These are phyloP conservation scores for Ceratocystis smalleyi DNA, from an alignment of 2,329 filamentous ascomycete species.

Conservation along the genomic window DNA sequence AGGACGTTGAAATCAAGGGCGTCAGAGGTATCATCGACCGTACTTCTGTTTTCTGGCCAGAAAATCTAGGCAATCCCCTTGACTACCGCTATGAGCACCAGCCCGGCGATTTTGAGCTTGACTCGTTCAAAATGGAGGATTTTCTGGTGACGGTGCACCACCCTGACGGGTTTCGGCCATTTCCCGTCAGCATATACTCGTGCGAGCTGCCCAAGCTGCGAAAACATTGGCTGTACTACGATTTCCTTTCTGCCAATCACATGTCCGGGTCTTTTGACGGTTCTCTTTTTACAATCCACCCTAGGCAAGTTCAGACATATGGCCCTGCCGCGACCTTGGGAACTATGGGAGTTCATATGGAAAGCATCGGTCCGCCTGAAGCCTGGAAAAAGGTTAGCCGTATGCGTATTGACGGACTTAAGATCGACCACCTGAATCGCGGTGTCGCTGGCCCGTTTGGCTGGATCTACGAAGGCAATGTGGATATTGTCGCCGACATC, in stretches of 20 bases:
- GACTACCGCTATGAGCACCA: constrained; percentile 77
- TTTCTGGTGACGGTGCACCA: constrained; percentile 83
- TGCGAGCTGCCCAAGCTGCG: constrained; percentile 84
- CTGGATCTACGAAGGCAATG: constrained; percentile 94
- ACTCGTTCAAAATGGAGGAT: constrained; percentile 92
- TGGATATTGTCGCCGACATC: constrained; percentile 90
- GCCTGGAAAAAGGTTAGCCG: constrained; percentile 94
- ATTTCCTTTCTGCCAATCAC: constrained; percentile 86
- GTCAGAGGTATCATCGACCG: constrained; percentile 85
- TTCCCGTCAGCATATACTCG: constrained; percentile 86
- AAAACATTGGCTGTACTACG: constrained; percentile 96
- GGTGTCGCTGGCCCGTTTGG: constrained; percentile 88
- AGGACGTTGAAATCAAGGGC: constrained; percentile 86
- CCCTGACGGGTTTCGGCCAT: constrained; percentile 79
- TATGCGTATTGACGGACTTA: constrained; percentile 80
- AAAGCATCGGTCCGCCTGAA: constrained; percentile 45
- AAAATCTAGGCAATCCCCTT: constrained; percentile 58
- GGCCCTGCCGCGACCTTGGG: constrained; percentile 12
- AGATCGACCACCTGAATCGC: constrained; percentile 88
- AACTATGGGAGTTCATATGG: constrained; percentile 14
- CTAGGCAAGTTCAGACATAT: constrained; percentile 58
- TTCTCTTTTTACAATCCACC: constrained; percentile 93
- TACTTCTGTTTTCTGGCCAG: constrained; percentile 57
- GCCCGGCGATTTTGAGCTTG: constrained; percentile 90
- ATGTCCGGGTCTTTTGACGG: constrained; percentile 94